phyloP scores from a whole-genome alignment of 192 early-diverging fungal genomes.

The Backusella westeae region DNA sequence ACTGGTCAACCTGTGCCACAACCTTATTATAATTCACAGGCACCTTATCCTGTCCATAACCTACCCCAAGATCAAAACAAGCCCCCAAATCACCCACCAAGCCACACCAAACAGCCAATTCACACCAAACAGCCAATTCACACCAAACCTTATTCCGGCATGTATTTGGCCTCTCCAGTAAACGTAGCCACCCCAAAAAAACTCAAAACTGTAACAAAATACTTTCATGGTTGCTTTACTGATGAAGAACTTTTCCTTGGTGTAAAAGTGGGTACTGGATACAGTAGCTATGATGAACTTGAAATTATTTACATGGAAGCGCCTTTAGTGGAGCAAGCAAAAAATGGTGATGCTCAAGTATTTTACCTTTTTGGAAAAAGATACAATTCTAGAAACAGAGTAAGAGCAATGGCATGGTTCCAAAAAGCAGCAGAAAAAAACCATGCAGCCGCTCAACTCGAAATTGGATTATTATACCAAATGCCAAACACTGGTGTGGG shows the following conservation, averaged over 20 bases:
- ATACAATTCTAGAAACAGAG: neutral
- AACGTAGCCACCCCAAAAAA: neutral
- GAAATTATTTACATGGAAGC: neutral
- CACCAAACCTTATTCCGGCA: too few species aligned
- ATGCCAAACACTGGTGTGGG: neutral
- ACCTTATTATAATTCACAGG: too few species aligned
- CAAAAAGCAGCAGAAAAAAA: neutral
- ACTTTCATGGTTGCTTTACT: neutral
- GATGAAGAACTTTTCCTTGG: neutral
- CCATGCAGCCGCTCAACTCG: neutral
- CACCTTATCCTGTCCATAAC: too few species aligned
- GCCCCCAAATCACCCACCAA: too few species aligned
- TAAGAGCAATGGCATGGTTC: neutral
- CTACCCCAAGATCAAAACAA: too few species aligned
- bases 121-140: too few species aligned
- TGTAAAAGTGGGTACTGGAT: neutral
- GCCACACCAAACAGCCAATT: too few species aligned
- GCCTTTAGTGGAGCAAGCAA: neutral
- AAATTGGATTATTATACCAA: neutral
- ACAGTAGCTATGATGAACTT: neutral
- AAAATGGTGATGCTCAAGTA: neutral
- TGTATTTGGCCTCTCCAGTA: too few species aligned
- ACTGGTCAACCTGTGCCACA: too few species aligned
- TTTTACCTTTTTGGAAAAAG: neutral
- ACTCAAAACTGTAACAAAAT: neutral